These are phyloP conservation scores for Neurospora sp. DNA, from an alignment of 495 filamentous ascomycete genomes.

Conservation along the genomic window DNA sequence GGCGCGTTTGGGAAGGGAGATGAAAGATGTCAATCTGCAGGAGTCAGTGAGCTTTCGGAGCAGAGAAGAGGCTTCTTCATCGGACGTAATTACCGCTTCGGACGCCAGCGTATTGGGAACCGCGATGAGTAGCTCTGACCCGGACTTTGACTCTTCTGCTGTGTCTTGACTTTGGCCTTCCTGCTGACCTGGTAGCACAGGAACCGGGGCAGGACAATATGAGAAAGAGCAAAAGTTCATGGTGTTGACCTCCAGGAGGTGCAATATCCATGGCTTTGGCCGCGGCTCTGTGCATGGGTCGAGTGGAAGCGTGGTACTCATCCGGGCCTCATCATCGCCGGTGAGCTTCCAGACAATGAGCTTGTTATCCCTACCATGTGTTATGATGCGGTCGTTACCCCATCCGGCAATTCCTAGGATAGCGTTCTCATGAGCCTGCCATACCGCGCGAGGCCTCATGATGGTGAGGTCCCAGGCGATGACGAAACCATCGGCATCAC, in stretches of 20 bases:
- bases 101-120: conserved; percentile 70
- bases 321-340: conserved; percentile 46
- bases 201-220: conserved; percentile 33
- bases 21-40: conserved; percentile 73
- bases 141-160: conserved; percentile 1
- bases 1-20: conserved; percentile 60
- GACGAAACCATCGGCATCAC: conserved; percentile 84
- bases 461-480: conserved; percentile 76
- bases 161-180: not conserved
- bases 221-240: conserved; percentile 94
- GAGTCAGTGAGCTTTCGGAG: not conserved
- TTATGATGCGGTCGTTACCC: conserved; percentile 24
- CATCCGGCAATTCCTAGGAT: conserved; percentile 66
- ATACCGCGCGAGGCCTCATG: conserved; percentile 74
- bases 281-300: conserved; percentile 31
- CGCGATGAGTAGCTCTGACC: conserved; percentile 47
- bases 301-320: conserved; percentile 65
- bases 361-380: conserved; percentile 80
- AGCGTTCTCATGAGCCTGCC: conserved; percentile 73
- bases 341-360: conserved; percentile 74
- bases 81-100: conserved; percentile 47
- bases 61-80: not conserved
- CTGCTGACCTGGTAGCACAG: not conserved
- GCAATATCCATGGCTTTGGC: conserved; percentile 71
- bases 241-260: conserved; percentile 78